Evolutionary conservation across 2,329 filamentous ascomycete species (phyloP), one percentile per base, ranked within the genome.

Genomic region (Verticillium klebahnii): DNA sequence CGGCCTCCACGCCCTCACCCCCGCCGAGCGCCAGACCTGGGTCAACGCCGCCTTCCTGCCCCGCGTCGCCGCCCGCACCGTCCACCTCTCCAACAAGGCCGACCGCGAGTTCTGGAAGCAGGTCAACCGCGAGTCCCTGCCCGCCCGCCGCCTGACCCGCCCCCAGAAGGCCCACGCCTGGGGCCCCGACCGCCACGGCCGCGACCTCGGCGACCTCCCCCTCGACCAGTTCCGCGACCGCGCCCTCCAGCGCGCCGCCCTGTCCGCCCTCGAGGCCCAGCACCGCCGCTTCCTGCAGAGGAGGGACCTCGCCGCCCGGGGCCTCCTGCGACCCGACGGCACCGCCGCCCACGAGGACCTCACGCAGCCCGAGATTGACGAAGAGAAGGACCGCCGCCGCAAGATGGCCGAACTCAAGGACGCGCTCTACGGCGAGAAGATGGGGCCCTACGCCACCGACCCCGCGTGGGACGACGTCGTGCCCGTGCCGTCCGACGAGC

Each of bases 401-500:
- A 79, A 82, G 56, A 87, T 87, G 78, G 80, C 84, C 2, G 67
- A 69, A 3, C 71, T 86, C 50, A 77, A 73, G 61, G 77, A 74
- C 66, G 82, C 85, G 56, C 73, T 87, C 14, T 85, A 86, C 68
- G 83, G 84, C 15, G 72, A 78, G 62, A 78, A 75, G 62, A 74
- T 73, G 57, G 80, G 79, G 9, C 66, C 76, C 69, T 90, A 91
- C 73, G 81, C 84, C 59, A 80, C 83, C 64, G 88, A 93, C 73
- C 88, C 91, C 1, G 83, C 82, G 65, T 98, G 93, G 94, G 87
- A 91, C 67, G 92, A 96, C 77, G 83, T 97, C 59, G 80, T 86
- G 59, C 93, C 93, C 23, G 89, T 98, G 61, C 88, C 91, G 4
- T 88, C 95, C 69, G 85, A 92, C 71, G 93, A 97, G 77, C 91